Conservation (phyloP, 1,284 basidiomycete species). For the Chondrostereum purpureum region DNA sequence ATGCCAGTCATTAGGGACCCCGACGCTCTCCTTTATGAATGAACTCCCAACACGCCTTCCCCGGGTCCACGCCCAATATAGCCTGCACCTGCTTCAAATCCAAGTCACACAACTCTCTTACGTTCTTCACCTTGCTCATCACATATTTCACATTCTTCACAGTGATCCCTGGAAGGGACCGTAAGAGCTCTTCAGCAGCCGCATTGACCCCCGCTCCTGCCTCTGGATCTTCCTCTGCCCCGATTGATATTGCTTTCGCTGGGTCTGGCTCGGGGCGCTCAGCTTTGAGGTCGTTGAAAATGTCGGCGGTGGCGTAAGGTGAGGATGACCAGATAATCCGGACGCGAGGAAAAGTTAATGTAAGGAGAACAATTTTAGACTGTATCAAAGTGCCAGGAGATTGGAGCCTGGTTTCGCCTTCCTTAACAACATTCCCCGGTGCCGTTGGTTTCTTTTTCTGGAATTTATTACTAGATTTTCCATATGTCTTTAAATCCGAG, state of each 20-base stretch:
- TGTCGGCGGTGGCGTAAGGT: constrained; percentile 86
- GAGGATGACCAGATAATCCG: constrained; percentile 97
- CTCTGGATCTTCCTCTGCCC: constrained; percentile 69
- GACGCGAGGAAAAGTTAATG: constrained; percentile 84
- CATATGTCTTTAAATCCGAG: constrained; percentile 57
- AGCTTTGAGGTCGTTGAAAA: constrained; percentile 90
- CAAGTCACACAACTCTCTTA: constrained; percentile 75
- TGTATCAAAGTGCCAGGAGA: constrained; percentile 54
- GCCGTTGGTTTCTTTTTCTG: constrained; percentile 41
- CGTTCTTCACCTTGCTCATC: constrained; percentile 71
- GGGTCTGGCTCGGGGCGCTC: constrained; percentile 82
- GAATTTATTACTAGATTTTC: constrained; percentile 51
- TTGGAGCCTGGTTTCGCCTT: constrained; percentile 31
- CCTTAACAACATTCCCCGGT: constrained; percentile 30
- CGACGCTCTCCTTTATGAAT: constrained; percentile 64
- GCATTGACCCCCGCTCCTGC: constrained; percentile 64
- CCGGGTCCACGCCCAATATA: constrained; percentile 79
- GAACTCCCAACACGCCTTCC: constrained; percentile 75
- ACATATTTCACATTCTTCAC: constrained; percentile 85
- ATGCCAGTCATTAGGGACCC: constrained; percentile 2
- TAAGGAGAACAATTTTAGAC: constrained; percentile 86
- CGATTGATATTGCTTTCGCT: constrained; percentile 66
- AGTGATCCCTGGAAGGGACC: constrained; percentile 73
- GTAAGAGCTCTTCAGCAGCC: constrained; percentile 70
- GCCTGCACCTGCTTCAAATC: constrained; percentile 57